Evolutionary conservation across 495 filamentous ascomycete species (phyloP), one percentile per base, ranked within the genome.

Genomic region (Penicillium cosmopolitanum): DNA sequence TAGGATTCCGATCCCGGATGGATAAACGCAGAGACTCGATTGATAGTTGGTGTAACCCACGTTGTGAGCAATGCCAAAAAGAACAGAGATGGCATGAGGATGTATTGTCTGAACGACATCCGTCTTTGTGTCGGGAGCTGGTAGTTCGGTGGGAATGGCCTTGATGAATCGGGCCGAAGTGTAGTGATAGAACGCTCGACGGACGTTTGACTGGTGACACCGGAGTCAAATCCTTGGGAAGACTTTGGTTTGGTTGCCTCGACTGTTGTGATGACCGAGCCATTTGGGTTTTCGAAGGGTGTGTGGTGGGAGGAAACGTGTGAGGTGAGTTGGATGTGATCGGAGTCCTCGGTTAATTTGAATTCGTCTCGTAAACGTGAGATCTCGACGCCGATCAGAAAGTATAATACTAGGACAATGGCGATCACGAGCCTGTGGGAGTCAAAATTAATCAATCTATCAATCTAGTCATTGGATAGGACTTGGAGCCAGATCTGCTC

Each of bases 51-150:
- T 13, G 76, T 65, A 6, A 80, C 74, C 79, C 79, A 82, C 3
- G 78, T 76, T 1, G 73, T 57, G 6, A 82, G 60, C 40, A 80
- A 62, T 0, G 73, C 76, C 7, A 79, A 65, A 54, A 80, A 82
- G 69, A 82, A 79, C 13, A 82, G 63, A 7, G 79, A 65, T 1
- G 79, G 79, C 77, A 81, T 81, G 19, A 80, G 69, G 25, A 80
- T 69, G 53, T 78, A 80, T 56, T 80, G 76, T 9, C 75, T 64
- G 33, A 80, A 77, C 0, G 78, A 80, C 2, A 80, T 62, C 5
- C 73, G 62, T 6, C 73, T 68, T 11, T 67, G 66, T 33, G 60
- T 62, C 25, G 60, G 56, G 7, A 57, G 16, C 16, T 56, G 47
- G 31, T 48, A 44, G 7, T 21, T 58, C 1, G 53, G 15, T 12